Conservation (phyloP, 805 yeast species). For the Wickerhamomyces mucosus region DNA sequence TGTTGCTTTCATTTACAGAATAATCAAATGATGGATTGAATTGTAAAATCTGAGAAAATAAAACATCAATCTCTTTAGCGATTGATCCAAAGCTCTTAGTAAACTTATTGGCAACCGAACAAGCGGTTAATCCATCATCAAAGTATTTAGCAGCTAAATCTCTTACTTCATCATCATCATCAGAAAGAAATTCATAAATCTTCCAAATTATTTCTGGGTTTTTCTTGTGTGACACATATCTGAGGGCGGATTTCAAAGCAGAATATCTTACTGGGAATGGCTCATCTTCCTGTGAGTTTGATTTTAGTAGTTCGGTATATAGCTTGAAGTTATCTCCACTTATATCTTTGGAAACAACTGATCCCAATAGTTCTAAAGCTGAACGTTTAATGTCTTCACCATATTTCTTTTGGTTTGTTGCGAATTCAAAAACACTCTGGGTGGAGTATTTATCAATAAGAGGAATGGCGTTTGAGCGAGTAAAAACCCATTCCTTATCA, state of each 20-base stretch:
- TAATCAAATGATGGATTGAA: conserved; percentile 12
- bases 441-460: conserved; percentile 14
- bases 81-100: conserved; percentile 5
- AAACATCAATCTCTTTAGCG: conserved; percentile 4
- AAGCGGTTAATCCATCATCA: conserved; percentile 24
- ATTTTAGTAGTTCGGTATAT: conserved; percentile 8
- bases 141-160: conserved; percentile 34
- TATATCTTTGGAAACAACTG: conserved; percentile 22
- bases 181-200: conserved; percentile 36
- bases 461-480: conserved; percentile 30
- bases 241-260: conserved; percentile 33
- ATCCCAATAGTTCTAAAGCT: conserved; percentile 44
- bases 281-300: conserved; percentile 27
- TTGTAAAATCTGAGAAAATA: conserved; percentile 8
- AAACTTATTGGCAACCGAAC: conserved; percentile 22
- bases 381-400: conserved; percentile 40
- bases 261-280: conserved; percentile 38
- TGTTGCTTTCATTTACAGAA: conserved; percentile 18
- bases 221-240: conserved; percentile 13
- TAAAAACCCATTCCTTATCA: conserved; percentile 29
- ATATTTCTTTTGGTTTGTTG: conserved; percentile 20
- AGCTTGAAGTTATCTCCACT: conserved; percentile 19
- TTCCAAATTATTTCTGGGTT: conserved; percentile 16
- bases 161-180: conserved; percentile 62
- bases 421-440: conserved; percentile 22